Conservation (phyloP, 2,329 filamentous ascomycete genomes). For the Ophiocordyceps robertsii region DNA sequence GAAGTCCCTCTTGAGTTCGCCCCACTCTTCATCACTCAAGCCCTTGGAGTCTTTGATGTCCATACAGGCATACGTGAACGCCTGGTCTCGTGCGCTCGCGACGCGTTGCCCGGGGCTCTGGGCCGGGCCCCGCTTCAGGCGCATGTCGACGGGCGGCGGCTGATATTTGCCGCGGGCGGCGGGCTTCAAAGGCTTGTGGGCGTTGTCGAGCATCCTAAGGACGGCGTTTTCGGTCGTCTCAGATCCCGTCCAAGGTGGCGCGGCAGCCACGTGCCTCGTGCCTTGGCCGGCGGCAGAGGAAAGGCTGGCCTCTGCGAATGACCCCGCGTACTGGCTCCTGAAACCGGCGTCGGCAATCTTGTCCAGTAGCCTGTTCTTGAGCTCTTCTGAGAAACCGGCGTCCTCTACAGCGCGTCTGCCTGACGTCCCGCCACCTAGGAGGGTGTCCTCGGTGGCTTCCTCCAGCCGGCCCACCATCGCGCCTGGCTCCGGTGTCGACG, state of each 20-base stretch:
- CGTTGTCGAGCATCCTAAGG: constrained; percentile 73
- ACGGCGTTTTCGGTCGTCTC: constrained; percentile 65
- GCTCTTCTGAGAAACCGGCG: constrained; percentile 49
- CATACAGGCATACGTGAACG: constrained; percentile 34
- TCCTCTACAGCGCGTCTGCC: constrained; percentile 47
- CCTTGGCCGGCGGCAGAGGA: constrained; percentile 50
- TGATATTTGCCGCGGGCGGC: constrained; percentile 32
- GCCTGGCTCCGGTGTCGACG: constrained; percentile 15
- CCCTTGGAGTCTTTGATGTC: constrained; percentile 33
- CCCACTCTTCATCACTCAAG: constrained; percentile 58
- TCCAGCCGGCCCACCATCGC: constrained; percentile 43
- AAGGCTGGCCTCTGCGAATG: constrained; percentile 33
- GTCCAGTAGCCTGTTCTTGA: constrained; percentile 43
- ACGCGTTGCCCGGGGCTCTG: constrained; percentile 31
- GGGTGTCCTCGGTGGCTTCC: constrained; percentile 49
- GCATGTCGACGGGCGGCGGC: constrained; percentile 37
- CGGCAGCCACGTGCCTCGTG: constrained; percentile 53
- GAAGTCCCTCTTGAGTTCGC: constrained; percentile 58
- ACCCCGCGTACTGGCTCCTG: constrained; percentile 32
- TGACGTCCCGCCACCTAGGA: constrained; percentile 43
- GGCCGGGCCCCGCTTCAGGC: constrained; percentile 26
- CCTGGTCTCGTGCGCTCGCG: constrained; percentile 43
- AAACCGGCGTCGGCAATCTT: constrained; percentile 44
- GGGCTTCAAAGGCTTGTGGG: constrained; percentile 53
- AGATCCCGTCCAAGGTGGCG: constrained; percentile 63